phyloP scores from a whole-genome alignment of 1,284 basidiomycete species.

The Salmacisia buchloeana region DNA sequence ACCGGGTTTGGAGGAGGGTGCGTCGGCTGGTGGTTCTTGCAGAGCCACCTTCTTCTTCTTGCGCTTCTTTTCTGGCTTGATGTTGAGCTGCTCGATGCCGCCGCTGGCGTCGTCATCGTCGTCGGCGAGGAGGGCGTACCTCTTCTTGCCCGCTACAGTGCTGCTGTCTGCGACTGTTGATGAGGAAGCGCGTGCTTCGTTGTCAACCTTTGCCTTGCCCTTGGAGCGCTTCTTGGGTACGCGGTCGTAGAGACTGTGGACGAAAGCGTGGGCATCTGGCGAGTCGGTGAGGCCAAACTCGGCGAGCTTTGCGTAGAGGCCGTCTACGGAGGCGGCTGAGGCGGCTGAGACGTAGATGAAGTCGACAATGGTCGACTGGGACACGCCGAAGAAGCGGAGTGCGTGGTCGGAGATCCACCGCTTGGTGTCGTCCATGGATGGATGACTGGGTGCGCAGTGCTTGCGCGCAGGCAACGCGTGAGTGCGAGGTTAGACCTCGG shows the following conservation, averaged over 20 bases:
- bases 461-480: no score
- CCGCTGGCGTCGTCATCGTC: slow-evolving; percentile 30
- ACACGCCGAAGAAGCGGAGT: slow-evolving; percentile 41
- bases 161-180: neutral
- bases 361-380: slow-evolving; percentile 37
- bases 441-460: no score
- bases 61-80: slow-evolving; percentile 50
- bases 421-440: slow-evolving; percentile 22
- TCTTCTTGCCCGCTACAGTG: slow-evolving; percentile 22
- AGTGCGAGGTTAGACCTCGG: no score
- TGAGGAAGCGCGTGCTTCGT: neutral
- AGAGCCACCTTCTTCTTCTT: slow-evolving; percentile 56
- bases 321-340: slow-evolving; percentile 71
- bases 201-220: neutral
- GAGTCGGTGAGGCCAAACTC: slow-evolving; percentile 73
- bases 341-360: slow-evolving; percentile 57
- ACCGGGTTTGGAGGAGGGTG: slow-evolving; percentile 2
- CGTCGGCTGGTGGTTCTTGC: slow-evolving; percentile 43
- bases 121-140: slow-evolving; percentile 35
- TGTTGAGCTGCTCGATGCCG: slow-evolving; percentile 26
- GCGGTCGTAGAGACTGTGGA: slow-evolving; percentile 67
- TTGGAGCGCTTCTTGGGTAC: slow-evolving; percentile 35
- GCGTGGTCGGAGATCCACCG: slow-evolving; percentile 44
- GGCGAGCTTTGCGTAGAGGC: slow-evolving; percentile 69
- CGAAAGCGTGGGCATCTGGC: slow-evolving; percentile 71